Conservation (phyloP, 768 basidiomycete genomes). For the Auricularia heimuer region DNA sequence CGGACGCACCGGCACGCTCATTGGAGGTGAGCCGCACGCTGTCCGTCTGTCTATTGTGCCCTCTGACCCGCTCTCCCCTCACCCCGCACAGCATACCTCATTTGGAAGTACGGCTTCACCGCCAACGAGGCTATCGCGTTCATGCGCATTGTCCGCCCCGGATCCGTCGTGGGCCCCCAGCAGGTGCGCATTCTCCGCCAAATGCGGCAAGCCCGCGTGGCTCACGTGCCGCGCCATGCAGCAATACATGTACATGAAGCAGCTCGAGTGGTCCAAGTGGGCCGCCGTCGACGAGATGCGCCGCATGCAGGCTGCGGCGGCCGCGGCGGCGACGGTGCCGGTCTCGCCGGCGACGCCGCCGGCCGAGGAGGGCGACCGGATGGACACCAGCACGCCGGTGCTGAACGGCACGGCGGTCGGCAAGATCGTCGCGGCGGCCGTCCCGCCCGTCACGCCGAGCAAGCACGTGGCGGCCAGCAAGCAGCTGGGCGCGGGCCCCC, state of each 20-base stretch:
- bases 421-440: neutral
- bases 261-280: constrained; percentile 91
- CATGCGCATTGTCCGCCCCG: constrained; percentile 96
- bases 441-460: constrained; percentile 71
- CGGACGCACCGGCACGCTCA: constrained; percentile 90
- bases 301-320: constrained; percentile 34
- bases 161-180: constrained; percentile 84
- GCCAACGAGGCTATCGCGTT: constrained; percentile 94
- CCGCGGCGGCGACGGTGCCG: constrained; percentile 31
- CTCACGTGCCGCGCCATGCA: constrained; percentile 15
- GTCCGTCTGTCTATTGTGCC: neutral
- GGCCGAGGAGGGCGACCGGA: constrained; percentile 52
- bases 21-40: constrained; percentile 41
- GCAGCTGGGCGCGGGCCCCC: constrained; percentile 57
- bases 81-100: constrained; percentile 61
- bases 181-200: constrained; percentile 29
- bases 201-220: neutral
- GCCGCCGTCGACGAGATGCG: constrained; percentile 75
- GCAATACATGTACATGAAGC: constrained; percentile 92
- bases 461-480: constrained; percentile 67
- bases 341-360: constrained; percentile 75
- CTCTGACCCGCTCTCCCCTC: neutral
- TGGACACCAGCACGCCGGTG: neutral
- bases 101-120: constrained; percentile 98
- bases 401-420: neutral